These are phyloP conservation scores for Chytriomyces hyalinus DNA, from an alignment of 192 early-diverging fungal genomes.

Conservation along the genomic window DNA sequence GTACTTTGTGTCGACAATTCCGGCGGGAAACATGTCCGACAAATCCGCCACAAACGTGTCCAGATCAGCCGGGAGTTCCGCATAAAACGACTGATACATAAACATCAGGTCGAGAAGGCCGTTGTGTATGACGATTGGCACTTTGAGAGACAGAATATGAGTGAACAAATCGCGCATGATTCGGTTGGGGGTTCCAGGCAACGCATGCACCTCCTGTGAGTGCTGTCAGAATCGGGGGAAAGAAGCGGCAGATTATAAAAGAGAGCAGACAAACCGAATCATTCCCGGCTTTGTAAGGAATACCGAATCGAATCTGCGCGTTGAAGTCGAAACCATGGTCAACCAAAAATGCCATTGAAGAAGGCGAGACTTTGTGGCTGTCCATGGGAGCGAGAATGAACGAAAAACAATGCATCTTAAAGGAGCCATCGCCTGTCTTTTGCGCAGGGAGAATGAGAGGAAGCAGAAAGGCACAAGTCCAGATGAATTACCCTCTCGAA, in stretches of 20 bases:
- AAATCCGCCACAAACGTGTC: slow-evolving; percentile 78
- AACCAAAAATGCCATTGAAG: slow-evolving; percentile 79
- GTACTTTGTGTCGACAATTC: slow-evolving; percentile 94
- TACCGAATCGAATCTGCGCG: slow-evolving; percentile 73
- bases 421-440: background rate
- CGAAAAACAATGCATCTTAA: slow-evolving; percentile 65
- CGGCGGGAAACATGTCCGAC: slow-evolving; percentile 79
- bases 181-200: slow-evolving; percentile 34
- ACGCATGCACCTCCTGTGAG: background rate
- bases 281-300: slow-evolving; percentile 75
- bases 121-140: slow-evolving; percentile 90
- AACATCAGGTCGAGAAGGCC: slow-evolving; percentile 93
- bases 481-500: slow-evolving; percentile 53
- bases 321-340: slow-evolving; percentile 89
- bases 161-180: slow-evolving; percentile 47
- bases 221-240: background rate
- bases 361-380: slow-evolving; percentile 71
- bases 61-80: slow-evolving; percentile 73
- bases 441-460: background rate
- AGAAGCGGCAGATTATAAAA: background rate
- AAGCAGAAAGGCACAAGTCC: background rate
- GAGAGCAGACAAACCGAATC: slow-evolving; percentile 22
- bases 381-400: slow-evolving; percentile 60
- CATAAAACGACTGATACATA: slow-evolving; percentile 88
- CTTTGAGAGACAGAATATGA: slow-evolving; percentile 41